phyloP scores from a whole-genome alignment of 2,329 filamentous ascomycete species.

The Penicillium glabrum region DNA sequence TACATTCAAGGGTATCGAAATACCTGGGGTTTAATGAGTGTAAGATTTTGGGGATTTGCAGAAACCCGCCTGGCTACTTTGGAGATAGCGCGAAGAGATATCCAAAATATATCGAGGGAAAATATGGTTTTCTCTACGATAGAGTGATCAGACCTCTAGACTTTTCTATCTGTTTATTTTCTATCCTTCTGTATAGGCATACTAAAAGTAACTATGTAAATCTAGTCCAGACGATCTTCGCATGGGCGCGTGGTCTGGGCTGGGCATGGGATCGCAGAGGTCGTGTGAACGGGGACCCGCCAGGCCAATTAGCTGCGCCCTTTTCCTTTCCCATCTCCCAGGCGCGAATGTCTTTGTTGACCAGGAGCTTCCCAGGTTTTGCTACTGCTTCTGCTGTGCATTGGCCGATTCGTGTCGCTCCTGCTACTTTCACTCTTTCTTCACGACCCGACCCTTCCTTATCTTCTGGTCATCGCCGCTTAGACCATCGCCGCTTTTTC shows the following conservation, averaged over 20 bases:
- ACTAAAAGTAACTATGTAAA: not conserved
- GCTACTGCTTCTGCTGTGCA: constrained; percentile 14
- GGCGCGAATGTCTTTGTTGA: constrained; percentile 37
- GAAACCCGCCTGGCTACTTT: not conserved
- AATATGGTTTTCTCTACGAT: too few relatives aligned
- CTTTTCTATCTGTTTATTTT: not conserved
- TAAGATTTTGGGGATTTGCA: not conserved
- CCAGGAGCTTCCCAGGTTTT: constrained; percentile 8
- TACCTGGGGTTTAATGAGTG: not conserved
- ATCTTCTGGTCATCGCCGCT: constrained; percentile 8
- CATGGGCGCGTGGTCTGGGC: constrained; percentile 12
- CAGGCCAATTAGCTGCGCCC: too few relatives aligned
- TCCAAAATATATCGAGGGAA: not conserved
- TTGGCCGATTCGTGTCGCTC: constrained; percentile 7
- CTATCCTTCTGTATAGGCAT: not conserved
- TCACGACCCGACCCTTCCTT: constrained; percentile 8
- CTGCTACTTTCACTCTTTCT: not conserved
- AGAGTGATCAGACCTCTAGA: not conserved
- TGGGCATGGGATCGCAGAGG: constrained; percentile 10
- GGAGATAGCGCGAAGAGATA: not conserved
- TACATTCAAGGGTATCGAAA: not conserved
- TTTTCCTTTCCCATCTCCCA: constrained; percentile 1
- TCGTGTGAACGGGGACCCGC: constrained; percentile 6
- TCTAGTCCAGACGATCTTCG: not conserved
- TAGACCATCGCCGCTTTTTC: constrained; percentile 2